Percentiles rank a stretch among this genome's conserved stretches.
Conservation (phyloP, 305 asterid genomes). For the Fraxinus greggii region DNA sequence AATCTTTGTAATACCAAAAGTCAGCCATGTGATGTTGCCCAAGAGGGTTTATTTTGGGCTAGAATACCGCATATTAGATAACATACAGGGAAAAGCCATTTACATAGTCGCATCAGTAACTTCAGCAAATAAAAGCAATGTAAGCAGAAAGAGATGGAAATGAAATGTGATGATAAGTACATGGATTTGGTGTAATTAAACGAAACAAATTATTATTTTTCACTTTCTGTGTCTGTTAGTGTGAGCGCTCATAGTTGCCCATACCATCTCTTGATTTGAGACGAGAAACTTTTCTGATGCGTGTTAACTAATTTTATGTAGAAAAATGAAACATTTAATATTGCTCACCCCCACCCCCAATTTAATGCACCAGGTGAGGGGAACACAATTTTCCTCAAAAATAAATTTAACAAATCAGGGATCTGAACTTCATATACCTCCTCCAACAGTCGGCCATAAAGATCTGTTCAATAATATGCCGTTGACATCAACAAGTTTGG, state of each 20-base stretch:
- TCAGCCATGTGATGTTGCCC: background rate
- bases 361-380: background rate
- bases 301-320: background rate
- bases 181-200: background rate
- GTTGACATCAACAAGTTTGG: slow-evolving; percentile 80
- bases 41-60: background rate
- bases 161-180: background rate
- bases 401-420: slow-evolving; percentile 5
- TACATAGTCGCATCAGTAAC: background rate
- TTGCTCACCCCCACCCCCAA: background rate
- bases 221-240: background rate
- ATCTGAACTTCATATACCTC: slow-evolving; percentile 47
- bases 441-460: slow-evolving; percentile 64
- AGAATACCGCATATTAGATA: background rate
- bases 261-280: background rate
- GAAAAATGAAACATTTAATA: background rate
- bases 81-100: background rate
- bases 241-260: background rate
- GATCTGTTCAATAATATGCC: slow-evolving; percentile 77
- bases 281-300: background rate
- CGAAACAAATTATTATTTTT: background rate
- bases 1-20: background rate
- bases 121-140: background rate
- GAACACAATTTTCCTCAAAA: background rate
- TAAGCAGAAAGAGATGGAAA: background rate